These are phyloP conservation scores for Epichloe glyceriae DNA, from an alignment of 2,329 filamentous ascomycete species.

Conservation along the genomic window DNA sequence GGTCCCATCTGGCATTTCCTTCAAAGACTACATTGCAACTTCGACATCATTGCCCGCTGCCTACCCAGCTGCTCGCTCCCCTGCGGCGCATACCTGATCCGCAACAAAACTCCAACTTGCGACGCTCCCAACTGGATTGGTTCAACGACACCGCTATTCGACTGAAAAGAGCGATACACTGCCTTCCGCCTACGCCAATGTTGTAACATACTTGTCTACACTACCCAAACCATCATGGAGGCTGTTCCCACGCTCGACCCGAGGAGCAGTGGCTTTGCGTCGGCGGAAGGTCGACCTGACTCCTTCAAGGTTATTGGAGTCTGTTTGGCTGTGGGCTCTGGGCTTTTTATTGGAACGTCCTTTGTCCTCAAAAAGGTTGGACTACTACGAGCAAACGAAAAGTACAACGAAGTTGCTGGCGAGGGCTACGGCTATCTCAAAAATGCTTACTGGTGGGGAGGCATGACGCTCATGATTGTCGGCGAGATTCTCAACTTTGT, in stretches of 20 bases:
- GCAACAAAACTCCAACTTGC: neutral
- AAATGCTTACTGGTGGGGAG: slow-evolving; percentile 87
- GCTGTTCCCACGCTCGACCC: neutral
- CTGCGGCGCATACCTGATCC: neutral
- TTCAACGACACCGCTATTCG: neutral
- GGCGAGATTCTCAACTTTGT: slow-evolving; percentile 96
- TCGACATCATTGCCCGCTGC: neutral
- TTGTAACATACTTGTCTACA: neutral
- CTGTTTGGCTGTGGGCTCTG: slow-evolving; percentile 71
- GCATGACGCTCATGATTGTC: slow-evolving; percentile 94
- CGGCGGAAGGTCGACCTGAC: neutral
- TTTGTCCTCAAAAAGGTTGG: slow-evolving; percentile 95
- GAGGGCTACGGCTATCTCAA: slow-evolving; percentile 97
- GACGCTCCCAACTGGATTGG: neutral
- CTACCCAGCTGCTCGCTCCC: neutral
- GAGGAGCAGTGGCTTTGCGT: neutral
- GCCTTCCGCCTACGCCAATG: neutral
- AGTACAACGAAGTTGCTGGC: slow-evolving; percentile 90
- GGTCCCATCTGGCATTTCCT: neutral
- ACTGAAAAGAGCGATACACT: neutral
- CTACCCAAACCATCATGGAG: neutral
- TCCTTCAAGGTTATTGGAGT: slow-evolving; percentile 81
- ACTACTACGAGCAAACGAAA: slow-evolving; percentile 80
- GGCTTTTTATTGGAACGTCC: slow-evolving; percentile 83
- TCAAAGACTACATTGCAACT: neutral